A percentile compares a stretch with the other conserved stretches of the same genome.
Evolutionary conservation across 2,329 filamentous ascomycete genomes (phyloP).

Genomic region (Aspergillus pseudoglaucus): DNA sequence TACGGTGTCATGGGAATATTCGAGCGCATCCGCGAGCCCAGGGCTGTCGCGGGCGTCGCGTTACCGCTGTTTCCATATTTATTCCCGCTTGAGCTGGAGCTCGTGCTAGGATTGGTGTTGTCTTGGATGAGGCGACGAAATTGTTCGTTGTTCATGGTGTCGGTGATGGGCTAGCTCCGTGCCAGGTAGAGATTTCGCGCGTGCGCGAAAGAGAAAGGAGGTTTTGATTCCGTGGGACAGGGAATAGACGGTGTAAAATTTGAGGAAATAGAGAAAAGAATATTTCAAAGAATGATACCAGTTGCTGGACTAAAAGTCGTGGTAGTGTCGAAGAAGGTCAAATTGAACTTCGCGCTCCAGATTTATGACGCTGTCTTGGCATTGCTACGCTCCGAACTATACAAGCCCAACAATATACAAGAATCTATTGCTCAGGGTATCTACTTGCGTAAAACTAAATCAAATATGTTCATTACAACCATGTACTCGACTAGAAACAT

Average conservation of each 20-base stretch:
- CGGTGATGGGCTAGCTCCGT: not conserved
- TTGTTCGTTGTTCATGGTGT: conserved; percentile 84
- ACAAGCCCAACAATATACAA: not conserved
- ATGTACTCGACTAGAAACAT: not conserved
- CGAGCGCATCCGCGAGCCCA: conserved; percentile 71
- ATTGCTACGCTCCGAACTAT: conserved; percentile 4
- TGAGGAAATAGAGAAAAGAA: too few relatives aligned
- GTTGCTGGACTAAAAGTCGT: not conserved
- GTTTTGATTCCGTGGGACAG: too few relatives aligned
- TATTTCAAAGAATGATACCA: not conserved
- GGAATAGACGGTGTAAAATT: too few relatives aligned
- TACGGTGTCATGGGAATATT: conserved; percentile 94
- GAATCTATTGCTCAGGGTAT: not conserved
- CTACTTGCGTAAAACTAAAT: conserved; percentile 1
- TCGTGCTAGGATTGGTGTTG: conserved; percentile 26
- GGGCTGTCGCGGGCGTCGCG: conserved; percentile 45
- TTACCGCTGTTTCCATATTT: conserved; percentile 28
- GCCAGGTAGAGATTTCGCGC: too few relatives aligned
- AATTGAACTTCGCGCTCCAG: not conserved
- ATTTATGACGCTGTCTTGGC: conserved; percentile 11
- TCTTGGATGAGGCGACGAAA: conserved; percentile 74
- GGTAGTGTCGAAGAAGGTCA: not conserved
- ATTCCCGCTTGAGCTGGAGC: conserved; percentile 12
- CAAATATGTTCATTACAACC: not conserved
- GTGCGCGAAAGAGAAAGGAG: too few relatives aligned